Evolutionary conservation across 192 early-diverging fungal species (phyloP).

Genomic region (Umbelopsis sp.): DNA sequence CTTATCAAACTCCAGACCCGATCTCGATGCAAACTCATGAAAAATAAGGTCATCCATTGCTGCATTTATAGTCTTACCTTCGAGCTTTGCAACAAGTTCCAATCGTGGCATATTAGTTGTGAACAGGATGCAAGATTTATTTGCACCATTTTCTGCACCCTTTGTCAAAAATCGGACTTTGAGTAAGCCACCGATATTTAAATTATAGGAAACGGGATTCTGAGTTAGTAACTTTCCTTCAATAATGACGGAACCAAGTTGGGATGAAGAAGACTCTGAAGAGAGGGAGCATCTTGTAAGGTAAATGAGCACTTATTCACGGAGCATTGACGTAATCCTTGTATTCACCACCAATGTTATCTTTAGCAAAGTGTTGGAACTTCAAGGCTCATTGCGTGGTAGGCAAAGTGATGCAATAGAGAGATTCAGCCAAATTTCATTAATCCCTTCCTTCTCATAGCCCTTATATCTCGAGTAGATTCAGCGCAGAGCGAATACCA

Average conservation of each 20-base stretch:
- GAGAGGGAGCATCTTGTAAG: slow-evolving; percentile 28
- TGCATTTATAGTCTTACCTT: slow-evolving; percentile 41
- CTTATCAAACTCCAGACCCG: background rate
- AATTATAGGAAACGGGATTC: background rate
- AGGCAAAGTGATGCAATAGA: background rate
- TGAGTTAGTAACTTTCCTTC: background rate
- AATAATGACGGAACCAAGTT: background rate
- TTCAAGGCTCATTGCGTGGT: slow-evolving; percentile 37
- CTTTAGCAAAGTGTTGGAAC: slow-evolving; percentile 33
- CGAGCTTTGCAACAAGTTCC: slow-evolving; percentile 59
- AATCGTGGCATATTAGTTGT: slow-evolving; percentile 42
- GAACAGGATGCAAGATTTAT: background rate
- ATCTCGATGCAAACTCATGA: background rate
- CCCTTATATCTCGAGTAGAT: slow-evolving; percentile 35
- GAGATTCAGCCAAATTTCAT: background rate
- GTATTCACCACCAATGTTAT: background rate
- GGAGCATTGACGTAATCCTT: background rate
- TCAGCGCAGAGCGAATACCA: slow-evolving; percentile 35
- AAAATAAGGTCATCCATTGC: background rate
- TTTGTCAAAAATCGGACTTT: slow-evolving; percentile 6
- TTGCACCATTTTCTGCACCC: background rate
- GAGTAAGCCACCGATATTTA: background rate
- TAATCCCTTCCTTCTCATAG: slow-evolving; percentile 7
- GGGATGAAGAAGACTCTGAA: slow-evolving; percentile 17
- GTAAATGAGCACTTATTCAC: slow-evolving; percentile 13